Conservation (phyloP, 2,329 filamentous ascomycete genomes). For the Saccharata proteae region DNA sequence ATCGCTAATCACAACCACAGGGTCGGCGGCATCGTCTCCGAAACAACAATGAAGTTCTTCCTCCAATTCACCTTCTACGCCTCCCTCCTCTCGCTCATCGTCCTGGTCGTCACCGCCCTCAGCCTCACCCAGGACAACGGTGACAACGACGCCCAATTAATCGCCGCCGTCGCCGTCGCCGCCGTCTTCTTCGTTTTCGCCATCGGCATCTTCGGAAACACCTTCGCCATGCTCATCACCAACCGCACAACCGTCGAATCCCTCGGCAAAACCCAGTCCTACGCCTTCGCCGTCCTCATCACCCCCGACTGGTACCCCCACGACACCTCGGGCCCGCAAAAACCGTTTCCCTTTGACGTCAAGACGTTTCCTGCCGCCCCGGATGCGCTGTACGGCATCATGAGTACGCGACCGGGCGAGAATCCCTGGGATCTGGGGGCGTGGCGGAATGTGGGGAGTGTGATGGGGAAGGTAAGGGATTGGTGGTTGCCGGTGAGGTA, state of each 20-base stretch:
- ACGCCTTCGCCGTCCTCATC: conserved; percentile 64
- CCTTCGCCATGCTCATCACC: conserved; percentile 53
- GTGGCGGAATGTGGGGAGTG: conserved; percentile 58
- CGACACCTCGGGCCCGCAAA: not conserved
- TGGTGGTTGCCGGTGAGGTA: conserved; percentile 70
- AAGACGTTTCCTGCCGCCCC: conserved; percentile 10
- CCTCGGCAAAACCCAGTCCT: conserved; percentile 47
- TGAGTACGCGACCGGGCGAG: conserved; percentile 59
- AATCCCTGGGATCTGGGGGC: conserved; percentile 76
- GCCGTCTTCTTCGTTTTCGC: conserved; percentile 73
- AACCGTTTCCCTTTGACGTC: not conserved
- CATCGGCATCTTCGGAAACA: conserved; percentile 62
- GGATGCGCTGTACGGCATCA: conserved; percentile 58
- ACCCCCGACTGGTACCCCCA: conserved; percentile 28
- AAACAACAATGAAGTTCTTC: conserved; percentile 85
- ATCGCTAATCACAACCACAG: no score
- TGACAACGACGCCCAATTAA: conserved; percentile 45
- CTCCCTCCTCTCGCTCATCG: conserved; percentile 51
- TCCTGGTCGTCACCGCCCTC: conserved; percentile 51
- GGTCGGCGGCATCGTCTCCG: conserved; percentile 83
- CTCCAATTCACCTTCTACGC: conserved; percentile 74
- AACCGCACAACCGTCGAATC: conserved; percentile 83
- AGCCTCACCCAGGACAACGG: conserved; percentile 43
- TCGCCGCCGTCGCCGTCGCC: conserved; percentile 54
- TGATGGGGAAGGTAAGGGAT: conserved; percentile 66